These are phyloP conservation scores for Backusella liffmaniae DNA, from an alignment of 192 early-diverging fungal species.

Conservation along the genomic window DNA sequence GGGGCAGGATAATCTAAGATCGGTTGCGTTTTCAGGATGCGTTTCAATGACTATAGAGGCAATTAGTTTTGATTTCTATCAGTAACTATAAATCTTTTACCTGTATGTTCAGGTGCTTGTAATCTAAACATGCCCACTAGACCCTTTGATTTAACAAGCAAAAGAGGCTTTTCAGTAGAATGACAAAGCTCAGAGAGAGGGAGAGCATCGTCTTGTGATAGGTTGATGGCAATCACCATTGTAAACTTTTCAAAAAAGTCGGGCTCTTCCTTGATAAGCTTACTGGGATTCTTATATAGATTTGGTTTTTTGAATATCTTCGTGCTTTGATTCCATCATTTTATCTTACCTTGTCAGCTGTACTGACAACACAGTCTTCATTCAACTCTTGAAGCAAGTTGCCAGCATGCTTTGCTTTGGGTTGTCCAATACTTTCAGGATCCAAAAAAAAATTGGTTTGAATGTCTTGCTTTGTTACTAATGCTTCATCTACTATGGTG, in stretches of 20 bases:
- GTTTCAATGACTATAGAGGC: constrained; percentile 78
- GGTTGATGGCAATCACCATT: constrained; percentile 72
- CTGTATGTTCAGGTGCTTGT: constrained; percentile 71
- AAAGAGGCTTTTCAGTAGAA: constrained; percentile 60
- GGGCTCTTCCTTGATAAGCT: constrained; percentile 46
- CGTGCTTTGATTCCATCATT: too few relatives aligned
- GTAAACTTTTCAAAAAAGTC: constrained; percentile 67
- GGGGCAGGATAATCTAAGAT: constrained; percentile 83
- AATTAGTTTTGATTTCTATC: not conserved
- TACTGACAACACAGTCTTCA: constrained; percentile 72
- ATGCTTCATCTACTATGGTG: constrained; percentile 75
- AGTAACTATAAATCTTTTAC: constrained; percentile 40
- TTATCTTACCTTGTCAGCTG: constrained; percentile 52
- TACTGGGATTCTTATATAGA: constrained; percentile 38
- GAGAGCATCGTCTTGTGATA: constrained; percentile 54
- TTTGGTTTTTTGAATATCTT: not conserved
- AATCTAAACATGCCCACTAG: constrained; percentile 77
- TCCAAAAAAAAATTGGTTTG: constrained; percentile 95
- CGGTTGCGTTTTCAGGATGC: constrained; percentile 75
- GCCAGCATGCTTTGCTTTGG: constrained; percentile 60
- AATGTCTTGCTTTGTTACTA: constrained; percentile 66
- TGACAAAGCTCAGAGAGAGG: constrained; percentile 65
- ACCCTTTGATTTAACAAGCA: constrained; percentile 71
- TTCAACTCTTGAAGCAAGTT: constrained; percentile 84
- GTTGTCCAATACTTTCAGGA: constrained; percentile 56